Evolutionary conservation across 1,284 basidiomycete species (phyloP), one percentile per base, ranked within the genome.

Genomic region (Trametes hirsuta): DNA sequence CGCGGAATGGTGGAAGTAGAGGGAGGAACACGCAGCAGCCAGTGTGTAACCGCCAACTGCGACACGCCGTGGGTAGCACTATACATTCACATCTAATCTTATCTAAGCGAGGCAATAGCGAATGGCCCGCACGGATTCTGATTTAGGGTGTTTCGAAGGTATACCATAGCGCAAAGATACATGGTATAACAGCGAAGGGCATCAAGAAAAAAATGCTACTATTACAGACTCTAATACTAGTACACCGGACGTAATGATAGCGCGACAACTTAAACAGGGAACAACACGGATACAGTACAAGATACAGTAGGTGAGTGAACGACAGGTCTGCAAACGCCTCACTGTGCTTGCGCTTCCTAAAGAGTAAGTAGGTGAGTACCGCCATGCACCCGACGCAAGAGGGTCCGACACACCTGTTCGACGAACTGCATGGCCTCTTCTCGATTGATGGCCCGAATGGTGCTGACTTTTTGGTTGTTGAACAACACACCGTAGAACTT

Each of bases 401-500:
- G 37, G 14, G 1, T 6, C 6, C 5, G 2, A 67, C 77, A 34
- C 55, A 86, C 87, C 81, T 91, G 89, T 72, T 95, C 94, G 24
- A 96, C 92, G 73, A 96, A 96, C 69, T 93, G 87, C 81, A 88
- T 86, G 3, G 94, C 94, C 67, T 96, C 91, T 68, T 93, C 92
- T 47, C 88, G 81, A 65, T 86, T 88, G 74, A 95, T 96, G 39
- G 84, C 80, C 51, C 90, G 83, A 58, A 97, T 94, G 3, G 90
- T 92, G 61, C 91, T 94, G 63, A 99, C 84, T 76, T 99, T 99
- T 71, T 96, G 92, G 67, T 91, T 93, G 75, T 97, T 95, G 79
- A 98, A 99, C 63, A 97, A 80, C n/a, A 99, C 97, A n/a, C 97
- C 97, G 66, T 98, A 98, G 74, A 96, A 97, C 72, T 96, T 94